A percentile compares a stretch with the other conserved stretches of the same genome.
These are phyloP conservation scores for Fusarium abutilonis DNA, from an alignment of 2,329 filamentous ascomycete species.

Conservation along the genomic window DNA sequence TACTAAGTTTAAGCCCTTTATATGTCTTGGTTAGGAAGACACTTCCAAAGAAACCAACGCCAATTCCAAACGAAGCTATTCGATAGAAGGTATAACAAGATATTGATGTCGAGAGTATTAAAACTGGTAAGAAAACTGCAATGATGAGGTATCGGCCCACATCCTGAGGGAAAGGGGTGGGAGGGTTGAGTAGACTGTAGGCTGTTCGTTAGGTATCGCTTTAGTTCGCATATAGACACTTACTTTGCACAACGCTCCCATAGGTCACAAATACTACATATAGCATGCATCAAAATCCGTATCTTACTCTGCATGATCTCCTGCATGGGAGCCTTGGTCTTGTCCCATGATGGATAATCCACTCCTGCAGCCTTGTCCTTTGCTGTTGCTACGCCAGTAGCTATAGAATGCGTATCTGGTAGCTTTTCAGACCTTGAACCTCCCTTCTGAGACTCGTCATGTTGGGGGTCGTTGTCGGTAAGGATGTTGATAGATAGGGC, in stretches of 20 bases:
- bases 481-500: slow-evolving; percentile 70
- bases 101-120: not conserved
- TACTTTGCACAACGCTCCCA: slow-evolving; percentile 56
- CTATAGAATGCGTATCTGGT: slow-evolving; percentile 25
- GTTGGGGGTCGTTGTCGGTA: slow-evolving; percentile 75
- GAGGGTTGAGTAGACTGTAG: slow-evolving; percentile 61
- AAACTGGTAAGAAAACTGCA: fast-evolving
- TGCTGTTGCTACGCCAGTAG: slow-evolving; percentile 56
- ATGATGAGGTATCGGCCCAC: slow-evolving; percentile 55
- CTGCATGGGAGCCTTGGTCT: slow-evolving; percentile 80
- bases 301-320: slow-evolving; percentile 79
- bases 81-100: slow-evolving; percentile 6
- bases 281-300: slow-evolving; percentile 70
- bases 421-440: slow-evolving; percentile 54
- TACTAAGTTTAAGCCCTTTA: not conserved
- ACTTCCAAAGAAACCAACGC: slow-evolving; percentile 9
- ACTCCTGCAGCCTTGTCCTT: slow-evolving; percentile 58
- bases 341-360: slow-evolving; percentile 63
- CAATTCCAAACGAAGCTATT: not conserved
- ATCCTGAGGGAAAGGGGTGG: slow-evolving; percentile 67
- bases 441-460: slow-evolving; percentile 51
- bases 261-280: slow-evolving; percentile 53
- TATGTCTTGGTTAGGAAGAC: not conserved
- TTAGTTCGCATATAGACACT: not conserved
- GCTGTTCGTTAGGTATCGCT: not conserved